Evolutionary conservation across 2,329 filamentous ascomycete species (phyloP).

Genomic region (Pezicula radicicola): DNA sequence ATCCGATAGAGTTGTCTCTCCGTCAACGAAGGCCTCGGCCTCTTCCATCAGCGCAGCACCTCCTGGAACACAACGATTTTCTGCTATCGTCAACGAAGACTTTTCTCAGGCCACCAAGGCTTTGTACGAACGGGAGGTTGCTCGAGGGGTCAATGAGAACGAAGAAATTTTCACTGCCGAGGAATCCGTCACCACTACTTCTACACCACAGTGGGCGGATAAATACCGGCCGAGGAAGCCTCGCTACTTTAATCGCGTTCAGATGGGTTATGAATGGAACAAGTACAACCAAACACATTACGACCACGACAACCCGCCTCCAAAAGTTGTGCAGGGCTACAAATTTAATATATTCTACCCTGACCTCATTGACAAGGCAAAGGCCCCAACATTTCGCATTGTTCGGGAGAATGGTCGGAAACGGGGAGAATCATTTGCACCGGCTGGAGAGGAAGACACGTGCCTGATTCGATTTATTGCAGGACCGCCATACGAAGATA

Average conservation of each 20-base stretch:
- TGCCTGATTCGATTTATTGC: constrained; percentile 95
- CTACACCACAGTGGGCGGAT: constrained; percentile 74
- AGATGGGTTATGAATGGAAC: constrained; percentile 99
- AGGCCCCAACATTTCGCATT: constrained; percentile 93
- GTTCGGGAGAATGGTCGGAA: constrained; percentile 88
- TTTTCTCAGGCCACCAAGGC: constrained; percentile 85
- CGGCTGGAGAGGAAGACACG: constrained; percentile 93
- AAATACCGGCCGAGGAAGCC: constrained; percentile 90
- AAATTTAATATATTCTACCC: constrained; percentile 99
- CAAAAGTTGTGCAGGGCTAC: constrained; percentile 97
- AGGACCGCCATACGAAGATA: constrained; percentile 92
- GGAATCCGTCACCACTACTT: constrained; percentile 66
- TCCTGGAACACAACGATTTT: constrained; percentile 65
- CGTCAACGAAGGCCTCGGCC: constrained; percentile 31
- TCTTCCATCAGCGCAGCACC: constrained; percentile 40
- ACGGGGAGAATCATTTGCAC: constrained; percentile 87
- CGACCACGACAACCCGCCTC: constrained; percentile 95
- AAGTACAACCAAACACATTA: constrained; percentile 99
- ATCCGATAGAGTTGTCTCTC: constrained; percentile 26
- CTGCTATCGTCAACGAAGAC: constrained; percentile 68
- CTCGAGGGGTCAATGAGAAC: constrained; percentile 85
- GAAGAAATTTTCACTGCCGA: constrained; percentile 95
- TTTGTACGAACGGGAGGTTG: constrained; percentile 88
- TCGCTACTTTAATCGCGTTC: constrained; percentile 94
- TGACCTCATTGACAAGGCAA: constrained; percentile 90